Evolutionary conservation across 305 asterid species (phyloP).

Genomic region (Plantago lanceolata): DNA sequence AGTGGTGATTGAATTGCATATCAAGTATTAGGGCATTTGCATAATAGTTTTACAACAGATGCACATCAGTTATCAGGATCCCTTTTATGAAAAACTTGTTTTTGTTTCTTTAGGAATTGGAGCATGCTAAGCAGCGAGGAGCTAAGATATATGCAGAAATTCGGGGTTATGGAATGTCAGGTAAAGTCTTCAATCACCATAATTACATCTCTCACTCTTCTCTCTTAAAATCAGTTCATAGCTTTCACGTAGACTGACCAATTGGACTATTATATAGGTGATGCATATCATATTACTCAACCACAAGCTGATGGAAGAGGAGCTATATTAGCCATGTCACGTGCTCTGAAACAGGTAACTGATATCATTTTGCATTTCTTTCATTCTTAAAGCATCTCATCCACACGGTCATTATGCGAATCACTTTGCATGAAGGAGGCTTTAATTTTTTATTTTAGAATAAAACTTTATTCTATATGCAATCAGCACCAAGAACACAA

Average conservation of each 20-base stretch:
- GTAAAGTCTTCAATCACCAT: constrained; percentile 34
- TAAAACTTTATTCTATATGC: no score
- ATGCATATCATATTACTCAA: constrained; percentile 91
- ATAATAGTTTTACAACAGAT: neutral
- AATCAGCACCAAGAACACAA: no score
- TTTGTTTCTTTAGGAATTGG: constrained; percentile 58
- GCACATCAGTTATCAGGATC: neutral
- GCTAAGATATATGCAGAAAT: constrained; percentile 86
- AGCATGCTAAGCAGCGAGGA: constrained; percentile 86
- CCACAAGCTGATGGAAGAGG: constrained; percentile 93
- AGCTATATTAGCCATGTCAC: constrained; percentile 82
- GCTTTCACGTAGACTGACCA: constrained; percentile 20
- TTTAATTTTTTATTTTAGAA: neutral
- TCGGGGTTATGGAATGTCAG: constrained; percentile 97
- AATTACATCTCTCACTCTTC: no score
- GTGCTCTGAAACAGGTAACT: constrained; percentile 77
- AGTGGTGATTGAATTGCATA: neutral
- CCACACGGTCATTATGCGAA: neutral
- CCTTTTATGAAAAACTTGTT: constrained; percentile 7
- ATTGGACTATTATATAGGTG: constrained; percentile 48
- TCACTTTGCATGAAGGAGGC: neutral
- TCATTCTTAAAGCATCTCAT: neutral
- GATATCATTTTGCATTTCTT: constrained; percentile 7
- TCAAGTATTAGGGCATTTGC: neutral
- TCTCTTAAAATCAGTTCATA: constrained; percentile 5